Base-by-base conservation (phyloP, 1,284 basidiomycete species). In the Coniferiporia weirii region DNA sequence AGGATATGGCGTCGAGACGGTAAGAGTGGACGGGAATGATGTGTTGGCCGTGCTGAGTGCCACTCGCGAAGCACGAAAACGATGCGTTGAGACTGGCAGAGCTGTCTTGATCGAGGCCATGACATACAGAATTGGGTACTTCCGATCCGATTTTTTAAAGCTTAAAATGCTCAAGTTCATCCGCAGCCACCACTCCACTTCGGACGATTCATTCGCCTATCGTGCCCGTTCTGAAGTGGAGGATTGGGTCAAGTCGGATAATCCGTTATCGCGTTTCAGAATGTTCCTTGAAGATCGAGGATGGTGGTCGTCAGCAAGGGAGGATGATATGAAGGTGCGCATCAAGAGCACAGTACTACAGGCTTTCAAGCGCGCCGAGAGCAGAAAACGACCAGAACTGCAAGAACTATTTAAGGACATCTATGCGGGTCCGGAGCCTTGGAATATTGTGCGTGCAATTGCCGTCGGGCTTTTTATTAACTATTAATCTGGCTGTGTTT, bases 1-100 rank as follows among this genome's bases (percentile, higher is more conserved):
- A 0, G 95, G 89, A n/a, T 98, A 97, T 69, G 95, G 95, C 12
- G 83, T 97, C 40, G 89, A 93, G 65, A 93, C 93, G 0, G 79
- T 95, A 59, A 81, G 93, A 49, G 95, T 98, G 1, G 95, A 98
- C 67, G 95, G 95, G 13, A 98, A 98, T 70, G 95, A 98, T 69
- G 79, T 94, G 7, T 78, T 98, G 1, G 95, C 95, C 0, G 93
- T 98, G 1, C 77, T 92, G 19, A 76, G 77, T n/a, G 93, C 91
- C 2, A 85, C 93, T 12, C 80, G 81, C 52, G 92, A 94, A 67
- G 95, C 91, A 6, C 77, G 93, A 52, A 74, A 78, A 58, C 76
- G 87, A 49, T 94, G 93, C 62, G 76, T 96, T 13, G 83, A 88
- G 64, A 83, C 88, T 57, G 87, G 90, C 36, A 82, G 92, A 45